Conservation (phyloP, 768 basidiomycete genomes). For the Lentinula sp. region DNA sequence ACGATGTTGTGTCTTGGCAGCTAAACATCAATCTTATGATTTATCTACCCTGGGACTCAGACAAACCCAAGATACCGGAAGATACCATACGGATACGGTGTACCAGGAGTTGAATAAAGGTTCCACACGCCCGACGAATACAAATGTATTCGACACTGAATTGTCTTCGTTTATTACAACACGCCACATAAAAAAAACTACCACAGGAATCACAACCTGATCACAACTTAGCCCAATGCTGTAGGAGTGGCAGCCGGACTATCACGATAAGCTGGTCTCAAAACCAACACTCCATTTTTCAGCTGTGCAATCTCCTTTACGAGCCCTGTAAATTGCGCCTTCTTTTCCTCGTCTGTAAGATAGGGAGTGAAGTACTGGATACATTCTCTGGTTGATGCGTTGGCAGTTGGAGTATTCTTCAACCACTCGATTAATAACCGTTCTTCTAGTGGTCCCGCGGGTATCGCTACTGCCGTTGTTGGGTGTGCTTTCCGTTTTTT, state of each 20-base stretch:
- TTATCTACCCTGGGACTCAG: no score
- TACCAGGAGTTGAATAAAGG: no score
- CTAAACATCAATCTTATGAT: no score
- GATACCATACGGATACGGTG: no score
- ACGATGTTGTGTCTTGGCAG: no score
- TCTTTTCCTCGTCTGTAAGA: conserved; percentile 62
- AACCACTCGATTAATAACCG: conserved; percentile 73
- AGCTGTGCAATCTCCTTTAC: conserved; percentile 76
- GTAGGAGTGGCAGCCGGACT: conserved; percentile 20
- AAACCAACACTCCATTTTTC: conserved; percentile 57
- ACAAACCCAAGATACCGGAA: no score
- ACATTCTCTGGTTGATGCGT: conserved; percentile 72
- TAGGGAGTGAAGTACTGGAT: conserved; percentile 78
- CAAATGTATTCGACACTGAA: no score
- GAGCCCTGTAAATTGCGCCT: conserved; percentile 69
- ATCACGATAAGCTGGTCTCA: conserved; percentile 38
- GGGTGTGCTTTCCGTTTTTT: conserved; percentile 50
- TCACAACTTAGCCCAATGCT: not conserved
- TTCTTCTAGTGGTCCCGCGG: conserved; percentile 55
- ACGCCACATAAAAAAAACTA: not conserved
- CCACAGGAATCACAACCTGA: not conserved
- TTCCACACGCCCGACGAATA: no score
- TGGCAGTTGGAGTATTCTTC: conserved; percentile 43
- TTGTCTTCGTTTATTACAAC: no score
- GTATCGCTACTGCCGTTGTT: conserved; percentile 26